Evolutionary conservation across 768 basidiomycete species (phyloP), one percentile per base, ranked within the genome.

Genomic region (Termitomyces sp.): DNA sequence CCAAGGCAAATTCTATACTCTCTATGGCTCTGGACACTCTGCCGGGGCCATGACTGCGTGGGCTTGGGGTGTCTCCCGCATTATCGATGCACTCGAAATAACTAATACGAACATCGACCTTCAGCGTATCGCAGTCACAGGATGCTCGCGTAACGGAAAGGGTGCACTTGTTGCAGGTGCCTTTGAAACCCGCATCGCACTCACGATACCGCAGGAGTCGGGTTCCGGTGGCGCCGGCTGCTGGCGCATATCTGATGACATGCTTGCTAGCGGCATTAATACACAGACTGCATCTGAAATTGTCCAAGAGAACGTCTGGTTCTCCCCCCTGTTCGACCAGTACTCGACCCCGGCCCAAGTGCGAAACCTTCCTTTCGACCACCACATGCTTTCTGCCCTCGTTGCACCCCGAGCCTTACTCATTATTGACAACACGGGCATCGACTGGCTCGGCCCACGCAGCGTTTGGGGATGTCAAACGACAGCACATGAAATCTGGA

Each of bases 131-230:
- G 84, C 73, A 27, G 82, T 84, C 43, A 82, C 82, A 5, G 83
- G 84, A 9, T 86, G 84, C 67, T 84, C 83, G 27, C 75, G 83
- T 44, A 76, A 84, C 61, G 84, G 84, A 59, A 86, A 86, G 69
- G 84, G 83, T 53, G 82, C 84, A 1, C 72, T 83, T 42, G 76
- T 83, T 50, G 82, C 78, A 32, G 83, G 83, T 27, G 84, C 83
- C 27, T 82, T 85, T 65, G 83, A 86, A 59, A 66, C 73, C 2
- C 83, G 83, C 58, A 80, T 86, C 60, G 80, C 79, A 9, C 73
- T 86, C 59, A 85, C 83, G 6, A 80, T 86, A 60, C 81, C 83
- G 5, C 84, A 86, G 67, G 83, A 86, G 68, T 84, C 83, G 13
- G 84, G 84, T 12, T 82, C 82, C 13, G 83, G 84, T 48, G 83